Conservation (phyloP, 2,329 filamentous ascomycete genomes). For the Alternaria sp. region DNA sequence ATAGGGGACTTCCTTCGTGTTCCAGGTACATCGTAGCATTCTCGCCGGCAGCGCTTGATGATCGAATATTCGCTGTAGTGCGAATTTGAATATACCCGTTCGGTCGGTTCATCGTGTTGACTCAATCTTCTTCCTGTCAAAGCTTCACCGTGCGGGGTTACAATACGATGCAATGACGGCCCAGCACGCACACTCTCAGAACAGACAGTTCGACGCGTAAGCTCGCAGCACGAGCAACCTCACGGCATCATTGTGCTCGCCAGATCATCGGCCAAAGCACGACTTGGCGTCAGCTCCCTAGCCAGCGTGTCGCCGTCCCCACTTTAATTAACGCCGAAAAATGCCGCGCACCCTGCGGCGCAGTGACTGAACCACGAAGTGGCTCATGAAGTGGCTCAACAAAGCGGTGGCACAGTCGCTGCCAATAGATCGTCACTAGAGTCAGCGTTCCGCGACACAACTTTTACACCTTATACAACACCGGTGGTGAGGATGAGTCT, state of each 20-base stretch:
- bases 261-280: not conserved
- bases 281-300: not conserved
- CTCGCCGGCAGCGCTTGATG: not conserved
- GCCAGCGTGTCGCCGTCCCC: not conserved
- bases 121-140: not conserved
- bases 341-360: conserved; percentile 8
- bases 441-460: not conserved
- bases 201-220: not conserved
- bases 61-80: not conserved
- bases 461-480: not conserved
- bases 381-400: conserved; percentile 11
- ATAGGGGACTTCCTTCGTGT: not conserved
- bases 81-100: not conserved
- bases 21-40: not conserved
- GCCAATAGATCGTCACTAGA: conserved; percentile 1
- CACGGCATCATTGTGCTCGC: not conserved
- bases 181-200: not conserved
- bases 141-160: not conserved
- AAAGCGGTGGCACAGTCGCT: conserved; percentile 13
- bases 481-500: not conserved
- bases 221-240: not conserved
- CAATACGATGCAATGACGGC: not conserved
- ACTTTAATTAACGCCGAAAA: conserved; percentile 1
- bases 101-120: not conserved
- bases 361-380: conserved; percentile 19